phyloP scores from a whole-genome alignment of 805 yeast genomes.

The Candida coleopterorum region DNA sequence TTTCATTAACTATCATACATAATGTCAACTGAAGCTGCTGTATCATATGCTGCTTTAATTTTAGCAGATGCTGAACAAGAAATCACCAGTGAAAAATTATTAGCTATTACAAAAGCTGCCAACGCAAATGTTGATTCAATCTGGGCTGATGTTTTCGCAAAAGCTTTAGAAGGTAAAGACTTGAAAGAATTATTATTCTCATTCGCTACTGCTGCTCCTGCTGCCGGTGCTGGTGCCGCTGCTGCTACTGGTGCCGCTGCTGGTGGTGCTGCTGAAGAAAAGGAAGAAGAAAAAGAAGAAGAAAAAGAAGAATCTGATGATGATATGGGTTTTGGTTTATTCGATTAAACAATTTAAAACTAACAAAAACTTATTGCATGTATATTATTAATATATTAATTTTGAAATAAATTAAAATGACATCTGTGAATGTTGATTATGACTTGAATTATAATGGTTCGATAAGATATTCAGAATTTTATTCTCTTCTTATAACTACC shows the following conservation, averaged over 20 bases:
- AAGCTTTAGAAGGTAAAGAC: slow-evolving; percentile 82
- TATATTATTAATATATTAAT: slow-evolving; percentile 1
- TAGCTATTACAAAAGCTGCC: slow-evolving; percentile 75
- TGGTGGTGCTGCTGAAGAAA: slow-evolving; percentile 62
- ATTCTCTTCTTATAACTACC: no score
- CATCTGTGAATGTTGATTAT: no score
- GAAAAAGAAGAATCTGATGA: slow-evolving; percentile 67
- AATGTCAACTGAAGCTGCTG: slow-evolving; percentile 89
- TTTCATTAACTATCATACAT: background rate
- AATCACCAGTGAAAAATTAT: slow-evolving; percentile 81
- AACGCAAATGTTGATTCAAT: slow-evolving; percentile 73
- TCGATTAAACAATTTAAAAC: slow-evolving; percentile 61
- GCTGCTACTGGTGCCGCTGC: slow-evolving; percentile 29
- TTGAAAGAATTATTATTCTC: slow-evolving; percentile 68
- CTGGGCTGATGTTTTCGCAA: slow-evolving; percentile 87
- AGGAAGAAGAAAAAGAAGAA: slow-evolving; percentile 61
- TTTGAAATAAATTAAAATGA: background rate
- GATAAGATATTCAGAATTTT: no score
- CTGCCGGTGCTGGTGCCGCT: slow-evolving; percentile 32
- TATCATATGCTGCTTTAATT: slow-evolving; percentile 97
- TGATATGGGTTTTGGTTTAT: slow-evolving; percentile 95
- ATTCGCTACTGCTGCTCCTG: slow-evolving; percentile 46
- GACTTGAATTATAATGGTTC: no score
- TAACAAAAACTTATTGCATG: background rate
- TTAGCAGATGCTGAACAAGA: slow-evolving; percentile 96